Percentiles rank a stretch among this genome's conserved stretches.
These are phyloP conservation scores for Penicillium olsonii DNA, from an alignment of 2,329 filamentous ascomycete species.

Conservation along the genomic window DNA sequence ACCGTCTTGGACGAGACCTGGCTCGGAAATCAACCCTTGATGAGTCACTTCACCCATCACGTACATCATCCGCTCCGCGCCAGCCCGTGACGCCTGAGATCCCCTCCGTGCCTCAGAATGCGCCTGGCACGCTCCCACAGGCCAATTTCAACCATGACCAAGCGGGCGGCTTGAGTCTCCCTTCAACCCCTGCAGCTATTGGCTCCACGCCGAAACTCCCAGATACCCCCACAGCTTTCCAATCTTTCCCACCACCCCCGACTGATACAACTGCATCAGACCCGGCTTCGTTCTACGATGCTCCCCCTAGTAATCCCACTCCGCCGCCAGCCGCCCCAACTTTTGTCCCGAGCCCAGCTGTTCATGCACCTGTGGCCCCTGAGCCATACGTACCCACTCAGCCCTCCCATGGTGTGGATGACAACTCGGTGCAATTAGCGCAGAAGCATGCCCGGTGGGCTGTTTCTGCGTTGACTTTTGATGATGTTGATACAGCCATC, in stretches of 20 bases:
- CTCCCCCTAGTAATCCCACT: slow-evolving; percentile 18
- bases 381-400: slow-evolving; percentile 22
- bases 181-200: slow-evolving; percentile 41
- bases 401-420: slow-evolving; percentile 51
- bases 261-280: slow-evolving; percentile 28
- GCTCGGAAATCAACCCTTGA: slow-evolving; percentile 52
- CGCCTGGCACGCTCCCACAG: slow-evolving; percentile 27
- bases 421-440: slow-evolving; percentile 75
- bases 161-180: slow-evolving; percentile 35
- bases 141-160: slow-evolving; percentile 38
- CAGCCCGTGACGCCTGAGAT: slow-evolving; percentile 22
- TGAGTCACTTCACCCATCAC: slow-evolving; percentile 53
- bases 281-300: slow-evolving; percentile 24
- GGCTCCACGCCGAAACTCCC: slow-evolving; percentile 33
- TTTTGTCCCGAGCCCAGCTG: slow-evolving; percentile 15
- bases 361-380: slow-evolving; percentile 28
- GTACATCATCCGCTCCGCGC: slow-evolving; percentile 44
- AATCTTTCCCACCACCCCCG: slow-evolving; percentile 45
- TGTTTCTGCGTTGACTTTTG: slow-evolving; percentile 94
- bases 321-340: slow-evolving; percentile 19
- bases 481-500: slow-evolving; percentile 88
- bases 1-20: slow-evolving; percentile 47
- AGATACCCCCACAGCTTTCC: slow-evolving; percentile 40
- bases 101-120: slow-evolving; percentile 26
- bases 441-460: slow-evolving; percentile 98